Conservation (phyloP, 139 green algal species). For the Chlamydomonas schloesseri region DNA sequence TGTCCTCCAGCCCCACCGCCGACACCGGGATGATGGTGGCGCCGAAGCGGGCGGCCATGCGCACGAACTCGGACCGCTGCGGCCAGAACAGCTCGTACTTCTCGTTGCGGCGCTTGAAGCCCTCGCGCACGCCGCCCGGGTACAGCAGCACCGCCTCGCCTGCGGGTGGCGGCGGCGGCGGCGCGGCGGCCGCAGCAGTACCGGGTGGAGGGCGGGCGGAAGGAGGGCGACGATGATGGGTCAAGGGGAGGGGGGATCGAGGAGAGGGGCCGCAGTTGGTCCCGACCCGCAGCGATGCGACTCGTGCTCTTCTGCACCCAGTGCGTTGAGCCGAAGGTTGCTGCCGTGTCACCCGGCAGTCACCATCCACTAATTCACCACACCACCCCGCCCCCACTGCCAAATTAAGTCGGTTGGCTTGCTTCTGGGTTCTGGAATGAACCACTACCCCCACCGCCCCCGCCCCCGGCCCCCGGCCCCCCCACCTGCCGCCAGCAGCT, state of each 20-base stretch:
- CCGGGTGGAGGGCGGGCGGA: conserved; percentile 70
- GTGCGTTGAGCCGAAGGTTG: too few relatives aligned
- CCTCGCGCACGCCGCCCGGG: conserved; percentile 86
- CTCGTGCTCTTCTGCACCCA: too few relatives aligned
- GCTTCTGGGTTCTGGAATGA: conserved; percentile 16
- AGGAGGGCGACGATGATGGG: too few relatives aligned
- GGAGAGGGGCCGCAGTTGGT: too few relatives aligned
- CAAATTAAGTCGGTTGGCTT: too few relatives aligned
- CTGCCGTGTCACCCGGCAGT: too few relatives aligned
- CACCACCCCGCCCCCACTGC: too few relatives aligned
- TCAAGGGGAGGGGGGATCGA: too few relatives aligned
- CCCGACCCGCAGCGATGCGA: too few relatives aligned
- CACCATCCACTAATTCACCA: too few relatives aligned
- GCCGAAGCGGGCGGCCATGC: conserved; percentile 49
- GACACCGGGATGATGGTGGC: conserved; percentile 50
- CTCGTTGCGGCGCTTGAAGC: conserved; percentile 69
- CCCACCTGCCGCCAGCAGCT: conserved; percentile 32
- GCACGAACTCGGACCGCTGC: conserved; percentile 56
- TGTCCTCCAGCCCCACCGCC: conserved; percentile 51
- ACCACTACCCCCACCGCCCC: not conserved
- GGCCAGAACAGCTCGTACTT: conserved; percentile 97
- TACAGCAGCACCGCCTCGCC: conserved; percentile 91
- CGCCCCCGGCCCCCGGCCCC: not conserved
- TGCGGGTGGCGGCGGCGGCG: conserved; percentile 72
- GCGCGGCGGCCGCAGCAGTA: too few relatives aligned